Evolutionary conservation across 352 stramenopile genomes (phyloP).

Genomic region (Pythium rishiriense): DNA sequence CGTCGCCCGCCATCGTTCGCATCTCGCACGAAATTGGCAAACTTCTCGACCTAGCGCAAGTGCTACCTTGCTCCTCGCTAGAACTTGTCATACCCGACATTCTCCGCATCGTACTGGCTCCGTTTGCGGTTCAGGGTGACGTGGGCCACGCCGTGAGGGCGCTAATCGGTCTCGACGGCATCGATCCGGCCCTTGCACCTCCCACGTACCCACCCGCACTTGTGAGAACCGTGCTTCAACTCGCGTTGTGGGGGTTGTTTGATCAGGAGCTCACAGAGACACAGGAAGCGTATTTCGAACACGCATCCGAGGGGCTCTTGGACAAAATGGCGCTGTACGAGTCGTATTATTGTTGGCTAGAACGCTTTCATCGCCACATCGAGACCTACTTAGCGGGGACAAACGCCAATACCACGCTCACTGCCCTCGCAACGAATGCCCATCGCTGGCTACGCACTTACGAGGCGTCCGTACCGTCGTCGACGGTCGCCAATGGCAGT

Average conservation of each 20-base stretch:
- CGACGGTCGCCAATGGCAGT: neutral
- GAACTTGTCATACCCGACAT: neutral
- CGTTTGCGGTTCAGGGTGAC: neutral
- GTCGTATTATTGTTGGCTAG: conserved; percentile 18
- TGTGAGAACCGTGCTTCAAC: neutral
- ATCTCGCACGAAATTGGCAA: neutral
- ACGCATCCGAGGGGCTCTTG: conserved; percentile 5
- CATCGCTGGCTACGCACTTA: neutral
- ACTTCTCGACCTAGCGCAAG: conserved; percentile 9
- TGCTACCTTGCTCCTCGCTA: neutral
- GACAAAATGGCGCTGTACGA: conserved; percentile 19
- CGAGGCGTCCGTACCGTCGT: neutral
- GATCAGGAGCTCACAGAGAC: neutral
- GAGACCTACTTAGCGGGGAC: neutral
- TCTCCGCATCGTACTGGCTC: neutral
- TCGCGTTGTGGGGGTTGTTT: conserved; percentile 14
- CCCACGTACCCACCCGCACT: neutral
- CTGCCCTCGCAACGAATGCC: neutral
- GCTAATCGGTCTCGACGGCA: neutral
- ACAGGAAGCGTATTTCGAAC: conserved; percentile 9
- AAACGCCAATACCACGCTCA: neutral
- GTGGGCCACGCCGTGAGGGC: no score
- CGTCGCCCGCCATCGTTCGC: neutral
- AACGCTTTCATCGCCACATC: neutral
- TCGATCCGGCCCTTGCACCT: neutral